These are phyloP conservation scores for Verticillium nonalfalfae DNA, from an alignment of 2,329 filamentous ascomycete genomes.

Conservation along the genomic window DNA sequence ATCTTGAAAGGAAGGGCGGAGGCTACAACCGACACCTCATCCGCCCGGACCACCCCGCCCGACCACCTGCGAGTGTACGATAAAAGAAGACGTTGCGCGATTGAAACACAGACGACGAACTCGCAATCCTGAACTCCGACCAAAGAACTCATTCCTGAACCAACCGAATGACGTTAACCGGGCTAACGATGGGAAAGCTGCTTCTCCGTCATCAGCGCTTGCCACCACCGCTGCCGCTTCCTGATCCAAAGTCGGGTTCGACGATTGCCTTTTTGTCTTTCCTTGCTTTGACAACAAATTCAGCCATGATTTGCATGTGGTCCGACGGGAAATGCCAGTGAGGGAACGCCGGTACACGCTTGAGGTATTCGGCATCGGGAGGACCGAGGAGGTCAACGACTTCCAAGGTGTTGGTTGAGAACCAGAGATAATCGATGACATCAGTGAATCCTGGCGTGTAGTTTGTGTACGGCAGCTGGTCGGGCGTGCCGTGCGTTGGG, in stretches of 20 bases:
- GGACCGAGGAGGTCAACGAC: slow-evolving; percentile 80
- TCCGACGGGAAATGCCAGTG: slow-evolving; percentile 94
- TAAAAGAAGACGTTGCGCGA: background rate
- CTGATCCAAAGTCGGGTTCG: slow-evolving; percentile 54
- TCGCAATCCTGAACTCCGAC: slow-evolving; percentile 14
- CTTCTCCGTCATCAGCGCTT: background rate
- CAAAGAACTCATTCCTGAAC: slow-evolving; percentile 10
- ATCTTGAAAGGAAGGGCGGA: background rate
- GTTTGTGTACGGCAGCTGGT: slow-evolving; percentile 89
- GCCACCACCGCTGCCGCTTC: slow-evolving; percentile 12
- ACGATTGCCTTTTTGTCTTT: slow-evolving; percentile 70
- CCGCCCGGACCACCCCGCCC: background rate
- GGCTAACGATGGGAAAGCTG: background rate
- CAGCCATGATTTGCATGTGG: slow-evolving; percentile 81
- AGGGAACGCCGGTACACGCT: slow-evolving; percentile 83
- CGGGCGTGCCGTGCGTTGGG: slow-evolving; percentile 72
- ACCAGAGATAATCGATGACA: slow-evolving; percentile 97
- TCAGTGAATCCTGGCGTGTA: slow-evolving; percentile 92
- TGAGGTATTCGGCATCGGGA: slow-evolving; percentile 78
- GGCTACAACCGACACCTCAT: background rate
- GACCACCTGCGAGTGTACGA: background rate
- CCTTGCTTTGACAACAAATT: slow-evolving; percentile 82
- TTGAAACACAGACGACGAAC: background rate
- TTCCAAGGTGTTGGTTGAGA: slow-evolving; percentile 82
- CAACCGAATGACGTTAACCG: background rate